A percentile compares a stretch with the other conserved stretches of the same genome.
Conservation (phyloP, 768 basidiomycete species). For the Candolleomyces aberdarensis region DNA sequence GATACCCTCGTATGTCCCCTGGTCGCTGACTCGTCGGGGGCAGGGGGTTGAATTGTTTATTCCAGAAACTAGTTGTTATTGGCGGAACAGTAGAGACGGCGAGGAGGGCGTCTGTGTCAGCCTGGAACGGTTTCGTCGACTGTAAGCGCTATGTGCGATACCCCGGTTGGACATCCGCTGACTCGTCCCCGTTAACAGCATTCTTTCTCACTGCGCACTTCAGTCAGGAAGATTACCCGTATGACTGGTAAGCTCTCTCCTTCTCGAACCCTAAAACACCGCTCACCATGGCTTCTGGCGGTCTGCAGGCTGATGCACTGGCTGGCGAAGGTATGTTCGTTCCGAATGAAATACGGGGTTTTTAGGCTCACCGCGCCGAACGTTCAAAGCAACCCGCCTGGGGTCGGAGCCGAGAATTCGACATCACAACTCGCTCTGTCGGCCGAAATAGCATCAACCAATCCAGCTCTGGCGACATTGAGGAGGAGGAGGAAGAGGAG, state of each 20-base stretch:
- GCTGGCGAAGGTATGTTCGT: conserved; percentile 65
- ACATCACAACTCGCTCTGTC: conserved; percentile 78
- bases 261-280: conserved; percentile 4
- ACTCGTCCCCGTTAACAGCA: conserved; percentile 34
- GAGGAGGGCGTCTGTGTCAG: conserved; percentile 73
- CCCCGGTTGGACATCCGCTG: background rate
- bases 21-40: background rate
- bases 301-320: conserved; percentile 80
- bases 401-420: conserved; percentile 85
- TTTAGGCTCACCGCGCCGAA: conserved; percentile 7
- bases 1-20: conserved; percentile 64
- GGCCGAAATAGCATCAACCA: conserved; percentile 63
- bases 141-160: conserved; percentile 44
- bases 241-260: conserved; percentile 60
- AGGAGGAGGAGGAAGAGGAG: conserved; percentile 72
- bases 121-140: conserved; percentile 88
- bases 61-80: conserved; percentile 84
- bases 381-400: conserved; percentile 77
- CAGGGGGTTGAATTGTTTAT: background rate
- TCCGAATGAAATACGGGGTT: conserved; percentile 3
- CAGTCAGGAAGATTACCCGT: conserved; percentile 83
- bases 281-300: background rate
- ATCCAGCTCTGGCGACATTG: conserved; percentile 70
- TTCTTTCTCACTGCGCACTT: conserved; percentile 92
- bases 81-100: conserved; percentile 88